Conservation (phyloP, 2,329 filamentous ascomycete species). For the Pezicula carpinea region DNA sequence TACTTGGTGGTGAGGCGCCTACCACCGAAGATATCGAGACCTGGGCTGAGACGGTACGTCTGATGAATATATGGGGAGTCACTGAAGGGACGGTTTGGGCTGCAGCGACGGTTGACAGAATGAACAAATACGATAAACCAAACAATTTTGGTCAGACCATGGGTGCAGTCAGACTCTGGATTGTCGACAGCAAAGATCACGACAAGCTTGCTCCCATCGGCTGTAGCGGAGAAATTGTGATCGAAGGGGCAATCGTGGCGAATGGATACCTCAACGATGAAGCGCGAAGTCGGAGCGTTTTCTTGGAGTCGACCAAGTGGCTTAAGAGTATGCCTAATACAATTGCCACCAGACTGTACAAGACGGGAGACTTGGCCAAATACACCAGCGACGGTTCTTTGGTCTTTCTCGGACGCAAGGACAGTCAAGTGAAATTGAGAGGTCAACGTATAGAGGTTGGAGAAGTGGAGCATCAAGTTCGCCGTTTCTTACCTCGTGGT, state of each 20-base stretch:
- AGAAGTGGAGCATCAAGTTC: constrained; percentile 43
- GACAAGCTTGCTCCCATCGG: constrained; percentile 5
- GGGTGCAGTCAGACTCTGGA: too few relatives aligned
- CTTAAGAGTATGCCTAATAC: background rate
- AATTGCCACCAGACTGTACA: constrained; percentile 21
- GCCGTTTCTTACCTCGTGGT: background rate
- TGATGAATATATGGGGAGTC: too few relatives aligned
- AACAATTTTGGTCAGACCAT: too few relatives aligned
- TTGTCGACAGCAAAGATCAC: constrained; percentile 1
- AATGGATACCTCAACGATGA: constrained; percentile 7
- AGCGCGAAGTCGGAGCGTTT: constrained; percentile 1
- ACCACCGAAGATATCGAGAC: too few relatives aligned
- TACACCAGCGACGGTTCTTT: constrained; percentile 53
- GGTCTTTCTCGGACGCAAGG: constrained; percentile 56
- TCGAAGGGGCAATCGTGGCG: constrained; percentile 8
- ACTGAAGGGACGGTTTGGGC: too few relatives aligned
- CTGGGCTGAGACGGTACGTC: too few relatives aligned
- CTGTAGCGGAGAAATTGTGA: constrained; percentile 3
- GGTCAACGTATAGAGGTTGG: constrained; percentile 60
- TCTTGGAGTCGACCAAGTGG: constrained; percentile 10
- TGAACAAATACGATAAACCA: too few relatives aligned
- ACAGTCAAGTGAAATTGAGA: constrained; percentile 60
- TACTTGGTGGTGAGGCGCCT: too few relatives aligned
- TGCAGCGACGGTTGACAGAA: too few relatives aligned
- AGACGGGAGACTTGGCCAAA: constrained; percentile 31